A percentile compares a stretch with the other conserved stretches of the same genome.
Conservation (phyloP, 345 rosid genomes). For the Eucalyptus regnans region DNA sequence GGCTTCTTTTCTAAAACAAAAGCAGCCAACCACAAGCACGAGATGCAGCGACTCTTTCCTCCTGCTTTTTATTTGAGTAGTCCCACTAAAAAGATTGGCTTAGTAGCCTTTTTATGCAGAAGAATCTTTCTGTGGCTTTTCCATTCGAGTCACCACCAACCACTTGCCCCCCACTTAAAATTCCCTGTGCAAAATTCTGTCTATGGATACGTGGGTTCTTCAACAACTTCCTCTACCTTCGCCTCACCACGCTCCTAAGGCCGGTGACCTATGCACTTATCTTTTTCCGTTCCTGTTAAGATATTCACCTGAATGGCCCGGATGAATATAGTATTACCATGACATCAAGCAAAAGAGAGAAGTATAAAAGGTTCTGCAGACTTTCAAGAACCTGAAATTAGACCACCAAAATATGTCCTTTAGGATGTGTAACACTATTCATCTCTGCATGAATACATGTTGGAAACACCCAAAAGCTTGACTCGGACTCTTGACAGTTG, state of each 20-base stretch:
- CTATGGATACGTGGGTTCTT: not conserved
- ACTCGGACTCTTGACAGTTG: not conserved
- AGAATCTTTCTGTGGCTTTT: not conserved
- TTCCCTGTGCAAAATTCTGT: not conserved
- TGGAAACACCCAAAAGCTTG: constrained; percentile 1
- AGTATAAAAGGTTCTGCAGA: not conserved
- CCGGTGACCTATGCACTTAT: not conserved
- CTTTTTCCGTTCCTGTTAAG: not conserved
- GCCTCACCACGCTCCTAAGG: not conserved
- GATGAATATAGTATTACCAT: not conserved
- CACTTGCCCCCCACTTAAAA: not conserved
- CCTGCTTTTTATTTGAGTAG: not conserved
- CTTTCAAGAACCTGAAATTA: not conserved
- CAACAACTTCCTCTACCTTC: not conserved
- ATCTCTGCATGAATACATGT: not conserved
- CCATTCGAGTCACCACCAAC: not conserved
- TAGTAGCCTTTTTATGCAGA: not conserved
- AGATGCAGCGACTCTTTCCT: not conserved
- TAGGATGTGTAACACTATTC: not conserved
- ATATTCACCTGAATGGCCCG: not conserved
- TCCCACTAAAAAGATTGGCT: not conserved
- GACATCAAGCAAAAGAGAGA: not conserved
- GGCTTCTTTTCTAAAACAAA: not conserved
- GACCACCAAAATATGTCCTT: not conserved
- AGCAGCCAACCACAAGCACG: not conserved